Base-by-base conservation (phyloP, 345 rosid species). In the Hibiscus tridactylites region DNA sequence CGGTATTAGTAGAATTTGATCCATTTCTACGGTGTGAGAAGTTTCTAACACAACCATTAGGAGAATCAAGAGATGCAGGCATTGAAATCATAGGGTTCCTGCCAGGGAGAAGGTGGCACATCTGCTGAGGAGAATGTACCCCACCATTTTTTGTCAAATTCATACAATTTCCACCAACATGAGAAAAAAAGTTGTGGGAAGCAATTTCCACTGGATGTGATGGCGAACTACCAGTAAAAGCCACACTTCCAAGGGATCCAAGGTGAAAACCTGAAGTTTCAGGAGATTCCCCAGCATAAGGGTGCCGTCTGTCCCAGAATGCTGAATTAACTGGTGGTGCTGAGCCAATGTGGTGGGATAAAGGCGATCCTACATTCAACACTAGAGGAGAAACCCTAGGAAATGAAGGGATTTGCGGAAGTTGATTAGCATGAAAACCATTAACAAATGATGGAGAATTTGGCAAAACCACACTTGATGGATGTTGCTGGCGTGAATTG, bases 391-490 rank as follows among this genome's bases (percentile, higher is more conserved):
- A 88, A 62, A 81, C 88, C 77, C 88, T 82, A 67, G 92, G 84
- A 82, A 81, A 83, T 77, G 87, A 90, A 71, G 88, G 85, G 71
- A 85, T 76, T 71, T 79, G 89, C 24, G 85, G 71, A 61, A 83
- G 76, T 33, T 82, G 86, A 82, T 82, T 87, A 72, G 86, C 70
- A 69, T 79, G 80, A 76, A 86, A 74, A 58, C 90, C 89, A 74
- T 85, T 89, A 61, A 83, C 80, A 78, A 83, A 85, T 16, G 96
- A 86, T 63, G 91, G 90, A 0, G 97, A 89, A 81, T 80, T 88
- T 57, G 96, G 91, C 97, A 97, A 95, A 66, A 85, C 83, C 86
- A 86, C 81, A 83, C 81, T 80, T 46, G 96, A 77, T 68, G 85
- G 81, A 78, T 78, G 91, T 49, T 80, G 86, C 76, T 80, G 92